Base-by-base conservation (phyloP, 148 eudicot species). In the Heliosperma pusillum region DNA sequence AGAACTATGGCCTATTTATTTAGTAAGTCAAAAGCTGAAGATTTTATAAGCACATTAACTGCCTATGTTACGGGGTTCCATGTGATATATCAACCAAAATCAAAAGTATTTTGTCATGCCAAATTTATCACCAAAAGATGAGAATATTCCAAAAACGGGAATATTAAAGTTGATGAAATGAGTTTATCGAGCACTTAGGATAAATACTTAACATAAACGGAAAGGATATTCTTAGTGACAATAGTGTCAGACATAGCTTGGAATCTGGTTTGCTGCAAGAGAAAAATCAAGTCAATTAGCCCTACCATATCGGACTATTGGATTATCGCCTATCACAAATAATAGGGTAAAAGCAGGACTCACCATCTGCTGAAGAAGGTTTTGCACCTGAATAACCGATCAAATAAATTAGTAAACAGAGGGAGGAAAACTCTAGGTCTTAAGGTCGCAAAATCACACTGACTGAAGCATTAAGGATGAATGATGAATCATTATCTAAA, bases 141-240 rank as follows among this genome's bases (percentile, higher is more conserved):
- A 27, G n/a, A 64, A 25, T 15, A 59, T 20, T 4, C n/a, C n/a
- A 25, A 25, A 64, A 17, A 64, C 4, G 7, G 15, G n/a, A 64
- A 25, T 15, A 59, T 20, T 4, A 1, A 5, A 0, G 27, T 40
- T 20, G 55, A 74, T 0, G n/a, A 66, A 75, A 20, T 69, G 56
- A 68, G 10, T 45, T 47, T 2, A 40, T 10, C 1, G 9, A 36
- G 42, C 7, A 36, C 10, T 36, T 36, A 25, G 24, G 1, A 21
- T 24, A 3, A 71, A 30, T 15, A 21, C 11, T 27, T 42, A 36
- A n/a, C 20, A 33, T 44, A 55, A 20, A 16, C 2, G 57, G 19
- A 86, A 86, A 86, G 89, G 89, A 86, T 86, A 86, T 86, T 86
- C 67, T 86, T 86, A 44, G 87, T 75, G 19, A 86, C 82, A 70